These are phyloP conservation scores for Cadophora luteo-olivacea DNA, from an alignment of 2,329 filamentous ascomycete species.

Conservation along the genomic window DNA sequence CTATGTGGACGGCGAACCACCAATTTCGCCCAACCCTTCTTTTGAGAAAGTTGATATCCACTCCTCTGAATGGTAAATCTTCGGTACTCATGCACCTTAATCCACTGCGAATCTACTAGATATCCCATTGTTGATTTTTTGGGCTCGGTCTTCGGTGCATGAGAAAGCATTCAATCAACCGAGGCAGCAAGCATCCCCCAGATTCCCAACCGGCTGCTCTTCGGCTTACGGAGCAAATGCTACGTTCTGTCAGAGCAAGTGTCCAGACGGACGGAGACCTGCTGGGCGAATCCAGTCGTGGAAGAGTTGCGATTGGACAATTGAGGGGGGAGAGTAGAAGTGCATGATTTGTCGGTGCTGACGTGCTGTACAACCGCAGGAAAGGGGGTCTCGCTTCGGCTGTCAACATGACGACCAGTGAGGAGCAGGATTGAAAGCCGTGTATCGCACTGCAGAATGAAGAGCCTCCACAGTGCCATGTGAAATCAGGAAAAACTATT, in stretches of 20 bases:
- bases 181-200: slow-evolving; percentile 11
- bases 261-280: no score
- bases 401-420: background rate
- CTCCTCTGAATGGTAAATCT: background rate
- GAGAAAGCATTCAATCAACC: background rate
- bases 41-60: no score
- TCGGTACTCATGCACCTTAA: background rate
- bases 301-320: background rate
- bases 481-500: no score
- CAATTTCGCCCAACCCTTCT: no score
- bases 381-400: slow-evolving; percentile 1
- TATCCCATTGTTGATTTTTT: background rate
- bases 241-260: background rate
- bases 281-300: background rate
- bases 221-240: background rate
- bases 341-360: background rate
- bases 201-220: background rate
- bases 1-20: no score
- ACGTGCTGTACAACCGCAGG: background rate
- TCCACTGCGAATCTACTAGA: no score
- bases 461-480: no score
- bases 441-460: no score
- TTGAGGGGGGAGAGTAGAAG: background rate
- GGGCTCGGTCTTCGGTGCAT: background rate
- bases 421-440: no score